These are phyloP conservation scores for Meira miltonrushii DNA, from an alignment of 1,284 basidiomycete genomes.

Conservation along the genomic window DNA sequence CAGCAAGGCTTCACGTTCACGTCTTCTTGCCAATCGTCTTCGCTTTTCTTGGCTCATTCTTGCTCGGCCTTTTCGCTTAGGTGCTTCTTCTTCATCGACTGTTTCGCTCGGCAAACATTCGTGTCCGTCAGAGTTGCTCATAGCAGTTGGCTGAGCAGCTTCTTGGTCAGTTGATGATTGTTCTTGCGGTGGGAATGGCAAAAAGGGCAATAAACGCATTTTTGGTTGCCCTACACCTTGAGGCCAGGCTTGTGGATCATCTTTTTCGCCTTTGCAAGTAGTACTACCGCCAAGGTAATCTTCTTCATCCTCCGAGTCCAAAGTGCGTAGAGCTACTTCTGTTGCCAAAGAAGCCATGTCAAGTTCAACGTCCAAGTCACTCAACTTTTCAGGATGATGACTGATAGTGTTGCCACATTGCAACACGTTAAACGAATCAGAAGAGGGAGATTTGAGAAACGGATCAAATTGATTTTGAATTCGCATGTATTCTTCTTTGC, in stretches of 20 bases:
- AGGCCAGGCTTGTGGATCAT: too few relatives aligned
- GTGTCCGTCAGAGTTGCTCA: not conserved
- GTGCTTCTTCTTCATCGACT: not conserved
- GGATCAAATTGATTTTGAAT: too few relatives aligned
- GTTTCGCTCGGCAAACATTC: not conserved
- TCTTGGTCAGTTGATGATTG: too few relatives aligned
- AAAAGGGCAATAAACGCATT: not conserved
- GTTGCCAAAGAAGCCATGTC: constrained; percentile 7
- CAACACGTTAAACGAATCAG: too few relatives aligned
- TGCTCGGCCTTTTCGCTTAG: constrained; percentile 27
- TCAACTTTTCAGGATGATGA: too few relatives aligned
- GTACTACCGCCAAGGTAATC: not conserved
- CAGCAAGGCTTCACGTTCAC: constrained; percentile 32
- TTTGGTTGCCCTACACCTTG: too few relatives aligned
- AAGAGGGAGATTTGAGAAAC: too few relatives aligned
- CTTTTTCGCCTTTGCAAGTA: too few relatives aligned
- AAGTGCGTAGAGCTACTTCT: constrained; percentile 1
- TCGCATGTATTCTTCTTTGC: too few relatives aligned
- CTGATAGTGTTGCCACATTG: too few relatives aligned
- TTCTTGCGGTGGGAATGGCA: not conserved
- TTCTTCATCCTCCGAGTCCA: not conserved
- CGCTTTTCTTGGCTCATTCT: constrained; percentile 42
- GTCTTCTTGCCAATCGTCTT: constrained; percentile 26
- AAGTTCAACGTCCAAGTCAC: constrained; percentile 1
- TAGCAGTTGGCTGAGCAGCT: too few relatives aligned